These are phyloP conservation scores for Verbena officinalis DNA, from an alignment of 257 asterid genomes.

Conservation along the genomic window DNA sequence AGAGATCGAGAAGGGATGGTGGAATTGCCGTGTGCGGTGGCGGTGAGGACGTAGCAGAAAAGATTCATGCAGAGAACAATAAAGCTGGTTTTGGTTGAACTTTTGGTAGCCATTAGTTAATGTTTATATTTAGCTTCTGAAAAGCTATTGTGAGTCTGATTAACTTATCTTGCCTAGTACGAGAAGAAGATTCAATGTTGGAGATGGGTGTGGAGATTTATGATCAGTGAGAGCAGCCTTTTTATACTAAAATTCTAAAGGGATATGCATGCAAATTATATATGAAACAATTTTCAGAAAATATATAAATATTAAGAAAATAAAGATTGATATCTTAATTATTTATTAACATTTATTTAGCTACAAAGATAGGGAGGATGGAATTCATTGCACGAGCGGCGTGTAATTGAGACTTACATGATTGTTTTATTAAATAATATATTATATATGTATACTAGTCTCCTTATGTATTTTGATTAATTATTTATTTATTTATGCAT, in stretches of 20 bases:
- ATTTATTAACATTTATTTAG: too few species aligned
- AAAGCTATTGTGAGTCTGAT: not conserved
- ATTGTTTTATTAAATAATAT: not conserved
- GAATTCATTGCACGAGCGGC: conserved; percentile 4
- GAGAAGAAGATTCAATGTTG: not conserved
- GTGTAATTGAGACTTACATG: not conserved
- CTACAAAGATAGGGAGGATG: too few species aligned
- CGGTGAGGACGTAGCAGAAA: conserved; percentile 20
- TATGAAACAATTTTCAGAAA: too few species aligned
- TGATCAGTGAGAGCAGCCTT: not conserved
- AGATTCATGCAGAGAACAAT: conserved; percentile 29
- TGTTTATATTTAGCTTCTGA: not conserved
- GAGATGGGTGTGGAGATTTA: conserved; percentile 12
- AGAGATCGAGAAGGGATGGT: too few species aligned
- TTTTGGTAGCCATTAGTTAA: conserved; percentile 25
- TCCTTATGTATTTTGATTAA: too few species aligned
- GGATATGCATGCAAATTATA: too few species aligned
- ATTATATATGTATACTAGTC: too few species aligned
- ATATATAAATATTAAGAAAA: too few species aligned
- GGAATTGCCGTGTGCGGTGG: conserved; percentile 14
- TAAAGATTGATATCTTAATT: too few species aligned
- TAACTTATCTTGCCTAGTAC: not conserved
- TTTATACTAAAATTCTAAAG: conserved; percentile 15
- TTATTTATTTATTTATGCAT: too few species aligned
- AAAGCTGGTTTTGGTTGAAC: not conserved